phyloP scores from a whole-genome alignment of 2,329 filamentous ascomycete species.

The Xylaria polymorpha region DNA sequence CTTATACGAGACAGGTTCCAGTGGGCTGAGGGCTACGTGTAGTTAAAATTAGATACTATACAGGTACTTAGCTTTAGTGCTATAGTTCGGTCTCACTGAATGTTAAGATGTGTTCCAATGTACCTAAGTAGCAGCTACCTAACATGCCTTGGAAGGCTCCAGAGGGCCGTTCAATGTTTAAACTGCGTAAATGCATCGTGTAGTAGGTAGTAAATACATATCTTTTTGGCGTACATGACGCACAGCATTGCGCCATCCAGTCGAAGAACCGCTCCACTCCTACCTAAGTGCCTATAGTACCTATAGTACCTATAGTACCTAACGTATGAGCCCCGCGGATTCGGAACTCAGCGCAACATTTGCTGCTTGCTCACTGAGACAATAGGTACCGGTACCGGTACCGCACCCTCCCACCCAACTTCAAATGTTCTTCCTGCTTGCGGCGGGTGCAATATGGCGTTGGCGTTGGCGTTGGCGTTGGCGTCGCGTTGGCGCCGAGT shows the following conservation, averaged over 20 bases:
- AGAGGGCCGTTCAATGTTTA: background rate
- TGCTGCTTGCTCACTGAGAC: background rate
- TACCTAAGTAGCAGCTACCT: too few relatives aligned
- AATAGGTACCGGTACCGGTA: too few relatives aligned
- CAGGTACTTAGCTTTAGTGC: background rate
- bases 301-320: background rate
- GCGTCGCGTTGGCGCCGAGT: background rate
- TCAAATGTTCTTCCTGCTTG: background rate
- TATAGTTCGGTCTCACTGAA: background rate
- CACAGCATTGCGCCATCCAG: too few relatives aligned
- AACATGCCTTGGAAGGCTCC: too few relatives aligned
- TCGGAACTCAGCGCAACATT: background rate
- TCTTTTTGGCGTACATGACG: background rate
- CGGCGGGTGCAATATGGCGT: background rate
- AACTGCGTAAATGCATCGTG: background rate
- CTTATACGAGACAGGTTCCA: conserved; percentile 8
- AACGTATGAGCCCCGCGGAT: background rate
- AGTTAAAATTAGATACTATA: conserved; percentile 26
- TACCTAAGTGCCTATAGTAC: background rate
- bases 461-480: too few relatives aligned
- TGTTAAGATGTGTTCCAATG: too few relatives aligned
- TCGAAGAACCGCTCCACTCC: background rate
- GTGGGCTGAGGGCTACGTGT: background rate
- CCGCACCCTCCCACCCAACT: background rate
- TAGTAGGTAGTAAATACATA: background rate